Percentiles rank a stretch among this genome's conserved stretches.
phyloP scores from a whole-genome alignment of 2,329 filamentous ascomycete genomes.

The Fusarium musae region DNA sequence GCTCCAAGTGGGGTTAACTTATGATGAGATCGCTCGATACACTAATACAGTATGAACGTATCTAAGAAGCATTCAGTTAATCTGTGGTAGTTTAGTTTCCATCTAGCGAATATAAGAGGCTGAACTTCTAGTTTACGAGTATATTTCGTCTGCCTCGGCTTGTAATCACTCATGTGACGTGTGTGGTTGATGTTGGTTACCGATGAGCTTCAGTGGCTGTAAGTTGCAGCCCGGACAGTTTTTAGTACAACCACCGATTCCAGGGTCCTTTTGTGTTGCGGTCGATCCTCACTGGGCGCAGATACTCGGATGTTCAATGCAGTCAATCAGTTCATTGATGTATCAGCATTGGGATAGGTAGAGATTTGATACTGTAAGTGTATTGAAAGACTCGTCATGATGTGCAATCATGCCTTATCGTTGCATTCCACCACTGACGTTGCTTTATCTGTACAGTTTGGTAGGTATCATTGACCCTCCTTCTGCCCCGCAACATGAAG shows the following conservation, averaged over 20 bases:
- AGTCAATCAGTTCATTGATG: neutral
- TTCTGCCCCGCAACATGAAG: neutral
- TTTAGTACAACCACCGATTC: conserved; percentile 4
- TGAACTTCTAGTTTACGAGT: neutral
- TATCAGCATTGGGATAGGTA: neutral
- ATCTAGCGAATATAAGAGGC: neutral
- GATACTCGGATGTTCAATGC: conserved; percentile 10
- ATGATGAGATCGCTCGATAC: neutral
- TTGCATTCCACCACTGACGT: neutral
- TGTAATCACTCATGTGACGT: conserved; percentile 16
- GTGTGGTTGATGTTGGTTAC: conserved; percentile 1
- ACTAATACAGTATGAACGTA: neutral
- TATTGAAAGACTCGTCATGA: neutral
- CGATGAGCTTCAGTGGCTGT: neutral
- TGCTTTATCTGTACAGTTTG: neutral
- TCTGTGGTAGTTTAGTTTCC: neutral
- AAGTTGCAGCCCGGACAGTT: neutral
- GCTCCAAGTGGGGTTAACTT: conserved; percentile 22
- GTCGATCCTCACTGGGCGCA: conserved; percentile 3
- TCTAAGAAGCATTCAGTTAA: neutral
- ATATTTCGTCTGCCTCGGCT: conserved; percentile 11
- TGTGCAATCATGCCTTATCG: neutral
- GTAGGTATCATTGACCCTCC: conserved; percentile 4
- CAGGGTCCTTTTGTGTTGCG: conserved; percentile 21
- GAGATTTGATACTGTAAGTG: neutral